phyloP scores from a whole-genome alignment of 176 grass and related monocot species.

The Phoenix dactylifera region DNA sequence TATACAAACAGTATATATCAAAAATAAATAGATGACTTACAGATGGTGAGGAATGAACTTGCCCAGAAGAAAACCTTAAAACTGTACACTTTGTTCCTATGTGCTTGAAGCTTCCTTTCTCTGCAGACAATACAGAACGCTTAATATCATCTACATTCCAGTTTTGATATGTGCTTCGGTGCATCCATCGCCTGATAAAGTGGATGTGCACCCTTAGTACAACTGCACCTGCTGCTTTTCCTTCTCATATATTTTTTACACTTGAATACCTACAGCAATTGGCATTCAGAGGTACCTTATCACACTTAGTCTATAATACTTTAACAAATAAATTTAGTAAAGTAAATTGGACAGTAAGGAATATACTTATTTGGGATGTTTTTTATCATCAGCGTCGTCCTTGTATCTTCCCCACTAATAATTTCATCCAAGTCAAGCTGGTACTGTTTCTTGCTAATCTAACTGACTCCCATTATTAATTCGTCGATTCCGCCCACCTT shows the following conservation, averaged over 20 bases:
- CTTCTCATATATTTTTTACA: neutral
- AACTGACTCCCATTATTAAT: conserved; percentile 39
- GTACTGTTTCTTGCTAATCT: conserved; percentile 69
- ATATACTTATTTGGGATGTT: conserved; percentile 95
- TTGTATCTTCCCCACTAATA: conserved; percentile 53
- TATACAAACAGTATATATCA: no score
- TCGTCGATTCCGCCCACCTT: conserved; percentile 29
- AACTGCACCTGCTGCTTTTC: neutral
- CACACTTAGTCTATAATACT: no score
- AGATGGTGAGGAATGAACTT: no score
- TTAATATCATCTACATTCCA: neutral
- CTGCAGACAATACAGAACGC: neutral
- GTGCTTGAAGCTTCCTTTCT: neutral
- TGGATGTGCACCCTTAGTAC: neutral
- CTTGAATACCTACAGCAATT: neutral
- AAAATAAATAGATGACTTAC: no score
- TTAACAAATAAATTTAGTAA: no score
- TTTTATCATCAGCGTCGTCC: conserved; percentile 93
- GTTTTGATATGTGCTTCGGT: neutral
- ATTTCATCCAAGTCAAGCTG: conserved; percentile 90
- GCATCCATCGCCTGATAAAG: neutral
- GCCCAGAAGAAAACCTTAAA: no score
- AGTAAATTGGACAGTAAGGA: no score
- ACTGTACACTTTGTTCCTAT: neutral
- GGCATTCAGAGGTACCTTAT: neutral